phyloP scores from a whole-genome alignment of 148 eudicot species.

The Dysphania ambrosioides region DNA sequence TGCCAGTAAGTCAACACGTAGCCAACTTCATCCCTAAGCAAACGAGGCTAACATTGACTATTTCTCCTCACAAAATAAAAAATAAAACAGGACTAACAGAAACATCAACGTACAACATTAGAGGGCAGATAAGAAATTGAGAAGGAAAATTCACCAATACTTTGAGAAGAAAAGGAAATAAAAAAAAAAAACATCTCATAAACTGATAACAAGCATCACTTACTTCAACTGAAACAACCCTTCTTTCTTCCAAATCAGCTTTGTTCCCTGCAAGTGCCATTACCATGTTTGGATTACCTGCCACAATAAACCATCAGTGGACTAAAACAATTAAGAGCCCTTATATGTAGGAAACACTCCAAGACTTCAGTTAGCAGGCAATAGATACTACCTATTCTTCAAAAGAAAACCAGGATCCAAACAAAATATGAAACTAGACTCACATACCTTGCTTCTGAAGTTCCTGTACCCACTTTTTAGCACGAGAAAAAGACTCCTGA shows the following conservation, averaged over 20 bases:
- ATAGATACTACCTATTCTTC: background rate
- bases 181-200: background rate
- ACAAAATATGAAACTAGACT: background rate
- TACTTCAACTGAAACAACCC: constrained; percentile 82
- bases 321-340: constrained; percentile 2
- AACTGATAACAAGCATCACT: constrained; percentile 20
- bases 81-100: background rate
- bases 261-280: constrained; percentile 98
- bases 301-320: constrained; percentile 10
- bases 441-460: constrained; percentile 91
- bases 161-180: too few species aligned
- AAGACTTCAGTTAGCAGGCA: constrained; percentile 5
- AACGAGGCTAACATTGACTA: background rate
- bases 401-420: background rate
- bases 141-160: too few species aligned
- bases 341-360: background rate
- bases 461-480: constrained; percentile 99
- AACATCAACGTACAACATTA: background rate
- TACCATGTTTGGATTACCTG: constrained; percentile 95
- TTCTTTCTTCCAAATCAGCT: constrained; percentile 80
- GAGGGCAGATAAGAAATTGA: background rate
- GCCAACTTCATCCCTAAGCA: background rate
- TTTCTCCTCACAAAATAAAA: background rate
- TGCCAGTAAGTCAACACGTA: background rate
- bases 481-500: constrained; percentile 86